Base-by-base conservation (phyloP, 441 rosid species). In the Adansonia gregorii region DNA sequence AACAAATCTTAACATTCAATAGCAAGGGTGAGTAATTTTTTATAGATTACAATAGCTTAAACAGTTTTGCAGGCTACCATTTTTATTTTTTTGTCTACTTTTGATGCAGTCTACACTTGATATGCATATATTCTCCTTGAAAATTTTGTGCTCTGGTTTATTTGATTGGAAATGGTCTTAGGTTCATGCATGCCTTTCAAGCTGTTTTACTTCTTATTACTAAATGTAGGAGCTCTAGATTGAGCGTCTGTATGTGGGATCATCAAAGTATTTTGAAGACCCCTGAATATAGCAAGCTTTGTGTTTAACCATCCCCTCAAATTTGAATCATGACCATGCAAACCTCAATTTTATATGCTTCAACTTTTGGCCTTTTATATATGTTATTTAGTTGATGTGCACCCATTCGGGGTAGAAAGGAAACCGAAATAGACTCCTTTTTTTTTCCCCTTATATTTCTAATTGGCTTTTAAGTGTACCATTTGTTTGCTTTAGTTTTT, bases 181-280 rank as follows among this genome's bases (percentile, higher is more conserved):
- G 67, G 46, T 27, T 64, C 10, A 31, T 48, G 10, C 35, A 35
- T 65, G 76, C 64, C 20, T 35, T 39, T 52, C 51, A 75, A 20
- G 67, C 46, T 19, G 49, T 76, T 58, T 54, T 15, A 15, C 5
- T 6, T 56, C 12, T 49, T 67, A 66, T 66, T 41, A 8, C 24
- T 66, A 48, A 41, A 41, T 43, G 49, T 8, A 66, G 51, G 45
- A 63, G 45, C 67, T 63, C 3, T 63, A 31, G 19, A 63, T 31
- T 27, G 67, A 12, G 67, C 2, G n/a, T 27, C 7, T 12, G 4
- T 63, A 27, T 43, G n/a, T 43, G 24, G 27, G 17, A 66, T 17
- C 14, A n/a, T 66, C 14, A n/a, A 66, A 43, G 17, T 31, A 63
- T 12, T 58, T 58, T 20, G 27, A 8, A 19, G 11, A 58, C 27